Percentiles rank a stretch among this genome's conserved stretches.
Evolutionary conservation across 176 grass and related monocot species (phyloP).

Genomic region (Oropetium thomaeum): DNA sequence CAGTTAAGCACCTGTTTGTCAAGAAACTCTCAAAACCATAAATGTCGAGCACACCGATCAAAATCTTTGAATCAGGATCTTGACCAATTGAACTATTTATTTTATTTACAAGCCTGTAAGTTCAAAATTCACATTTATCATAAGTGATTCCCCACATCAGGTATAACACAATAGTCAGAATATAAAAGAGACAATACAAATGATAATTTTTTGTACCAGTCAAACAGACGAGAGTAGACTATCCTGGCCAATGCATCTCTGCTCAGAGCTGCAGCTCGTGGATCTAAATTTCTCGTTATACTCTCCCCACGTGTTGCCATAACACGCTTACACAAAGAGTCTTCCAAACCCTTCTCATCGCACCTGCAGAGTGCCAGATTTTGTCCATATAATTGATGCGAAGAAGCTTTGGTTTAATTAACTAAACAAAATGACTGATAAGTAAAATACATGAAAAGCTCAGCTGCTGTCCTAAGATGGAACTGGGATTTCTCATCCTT

Average conservation of each 20-base stretch:
- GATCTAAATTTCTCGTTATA: slow-evolving; percentile 84
- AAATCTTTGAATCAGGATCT: slow-evolving; percentile 91
- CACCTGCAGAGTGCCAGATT: slow-evolving; percentile 52
- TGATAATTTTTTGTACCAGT: slow-evolving; percentile 56
- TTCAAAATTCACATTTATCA: slow-evolving; percentile 14
- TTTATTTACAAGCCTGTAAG: slow-evolving; percentile 90
- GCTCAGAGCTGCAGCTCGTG: slow-evolving; percentile 66
- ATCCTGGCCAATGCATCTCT: slow-evolving; percentile 93
- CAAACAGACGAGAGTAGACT: slow-evolving; percentile 91
- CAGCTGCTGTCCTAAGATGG: slow-evolving; percentile 88
- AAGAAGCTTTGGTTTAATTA: slow-evolving; percentile 18
- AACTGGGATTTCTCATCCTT: slow-evolving; percentile 88
- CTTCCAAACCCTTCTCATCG: slow-evolving; percentile 67
- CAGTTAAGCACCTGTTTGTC: slow-evolving; percentile 99
- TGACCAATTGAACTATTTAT: slow-evolving; percentile 92
- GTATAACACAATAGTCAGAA: slow-evolving; percentile 21
- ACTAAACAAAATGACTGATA: neutral
- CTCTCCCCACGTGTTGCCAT: slow-evolving; percentile 94
- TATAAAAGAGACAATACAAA: slow-evolving; percentile 1
- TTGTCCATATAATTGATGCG: slow-evolving; percentile 19
- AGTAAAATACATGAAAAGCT: slow-evolving; percentile 87
- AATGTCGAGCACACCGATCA: slow-evolving; percentile 97
- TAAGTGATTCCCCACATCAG: slow-evolving; percentile 4
- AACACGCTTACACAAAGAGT: slow-evolving; percentile 84
- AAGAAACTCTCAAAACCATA: slow-evolving; percentile 99